These are phyloP conservation scores for Fusarium nelsonii DNA, from an alignment of 2,329 filamentous ascomycete genomes.

Conservation along the genomic window DNA sequence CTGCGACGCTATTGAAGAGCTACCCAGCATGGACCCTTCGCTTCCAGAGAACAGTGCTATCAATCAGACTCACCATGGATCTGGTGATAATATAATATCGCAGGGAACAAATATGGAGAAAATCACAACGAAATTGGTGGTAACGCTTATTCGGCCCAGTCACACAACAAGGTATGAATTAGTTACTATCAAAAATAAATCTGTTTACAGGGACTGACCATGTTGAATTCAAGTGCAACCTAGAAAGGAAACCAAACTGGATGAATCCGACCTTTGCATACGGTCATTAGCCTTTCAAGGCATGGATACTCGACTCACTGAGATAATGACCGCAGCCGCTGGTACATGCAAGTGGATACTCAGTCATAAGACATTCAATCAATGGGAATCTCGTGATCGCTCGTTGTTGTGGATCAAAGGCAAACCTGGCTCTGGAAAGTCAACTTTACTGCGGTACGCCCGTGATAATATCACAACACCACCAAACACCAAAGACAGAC, in stretches of 20 bases:
- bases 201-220: too few relatives aligned
- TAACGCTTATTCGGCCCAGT: neutral
- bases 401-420: neutral
- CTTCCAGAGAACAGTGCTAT: neutral
- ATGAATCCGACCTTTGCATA: rapidly evolving
- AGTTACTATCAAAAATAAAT: neutral
- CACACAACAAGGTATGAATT: neutral
- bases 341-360: neutral
- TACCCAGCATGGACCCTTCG: rapidly evolving
- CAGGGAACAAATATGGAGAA: neutral
- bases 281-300: neutral
- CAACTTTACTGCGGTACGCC: neutral
- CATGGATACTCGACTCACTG: neutral
- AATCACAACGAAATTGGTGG: neutral
- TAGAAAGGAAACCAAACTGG: rapidly evolving
- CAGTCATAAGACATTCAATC: rapidly evolving
- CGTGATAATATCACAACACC: neutral
- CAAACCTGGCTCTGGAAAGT: conserved; percentile 3
- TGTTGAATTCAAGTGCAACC: neutral
- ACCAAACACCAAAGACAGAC: rapidly evolving
- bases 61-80: neutral
- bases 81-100: conserved; percentile 2
- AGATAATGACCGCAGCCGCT: neutral
- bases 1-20: neutral
- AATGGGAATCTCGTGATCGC: neutral